Base-by-base conservation (phyloP, 1,284 basidiomycete genomes). In the Stygiomarasmius scandens region DNA sequence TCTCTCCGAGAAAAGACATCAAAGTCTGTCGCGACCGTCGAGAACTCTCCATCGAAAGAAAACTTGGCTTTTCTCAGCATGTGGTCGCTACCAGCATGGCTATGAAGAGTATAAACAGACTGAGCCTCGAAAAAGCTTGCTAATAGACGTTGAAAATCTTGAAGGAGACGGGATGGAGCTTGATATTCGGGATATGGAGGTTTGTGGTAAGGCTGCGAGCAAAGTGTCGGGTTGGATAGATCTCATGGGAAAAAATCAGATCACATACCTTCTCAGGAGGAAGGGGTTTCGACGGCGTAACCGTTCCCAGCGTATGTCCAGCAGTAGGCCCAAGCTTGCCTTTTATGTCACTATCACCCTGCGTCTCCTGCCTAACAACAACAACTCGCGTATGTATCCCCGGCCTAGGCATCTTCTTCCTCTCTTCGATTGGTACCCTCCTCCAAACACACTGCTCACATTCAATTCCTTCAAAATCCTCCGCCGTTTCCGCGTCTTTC, bases 11-110 rank as follows among this genome's bases (percentile, higher is more conserved):
- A 58, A n/a, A 67, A 25, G 14, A 82, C 64, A 27, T 75, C 67
- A 20, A 74, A 74, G 53, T 78, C 77, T 24, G 71, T 59, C 8
- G 77, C 75, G 20, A 84, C 77, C 27, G 78, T 66, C 5, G 83
- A 80, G 66, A 76, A 85, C 66, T 86, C 83, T 19, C 82, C 84
- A 44, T 78, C 76, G 59, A 86, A 85, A 11, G 66, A 65, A 64
- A 86, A 85, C 36, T 70, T 65, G 10, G 67, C 51, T 22, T 54
- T 49, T 12, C n/a, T n/a, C n/a, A n/a, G n/a, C n/a, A n/a, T n/a
- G n/a, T n/a, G n/a, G n/a, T n/a, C n/a, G n/a, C n/a, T n/a, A n/a
- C n/a, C n/a, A n/a, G n/a, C n/a, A n/a, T n/a, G n/a, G n/a, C n/a
- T n/a, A 34, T 25, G 32, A 61, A 69, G 70, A 27, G 67, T 68